Conservation (phyloP, 441 rosid species). For the Syzygium syzygioides region DNA sequence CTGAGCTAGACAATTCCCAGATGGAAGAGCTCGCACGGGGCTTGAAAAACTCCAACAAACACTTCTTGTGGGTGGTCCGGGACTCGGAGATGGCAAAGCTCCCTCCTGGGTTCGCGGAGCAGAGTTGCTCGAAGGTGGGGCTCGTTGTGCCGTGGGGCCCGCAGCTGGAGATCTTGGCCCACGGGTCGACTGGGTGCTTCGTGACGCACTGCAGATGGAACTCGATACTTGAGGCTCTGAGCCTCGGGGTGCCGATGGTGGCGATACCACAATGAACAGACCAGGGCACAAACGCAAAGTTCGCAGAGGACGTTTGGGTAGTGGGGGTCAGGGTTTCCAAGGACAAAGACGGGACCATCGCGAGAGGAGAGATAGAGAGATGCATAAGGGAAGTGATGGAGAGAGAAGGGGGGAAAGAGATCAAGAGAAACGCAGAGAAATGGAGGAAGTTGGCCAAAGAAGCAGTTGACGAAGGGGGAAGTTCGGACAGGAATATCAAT, state of each 20-base stretch:
- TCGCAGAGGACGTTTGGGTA: neutral
- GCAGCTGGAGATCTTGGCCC: neutral
- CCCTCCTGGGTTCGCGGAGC: neutral
- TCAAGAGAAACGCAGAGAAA: neutral
- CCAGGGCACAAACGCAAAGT: neutral
- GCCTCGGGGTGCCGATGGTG: neutral
- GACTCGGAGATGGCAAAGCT: neutral
- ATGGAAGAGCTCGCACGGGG: neutral
- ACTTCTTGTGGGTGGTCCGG: neutral
- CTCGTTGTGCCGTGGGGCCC: neutral
- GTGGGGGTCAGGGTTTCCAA: neutral
- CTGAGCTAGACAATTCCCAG: neutral
- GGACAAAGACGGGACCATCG: neutral
- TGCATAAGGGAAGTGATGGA: neutral
- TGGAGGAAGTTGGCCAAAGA: neutral
- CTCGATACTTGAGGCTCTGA: neutral
- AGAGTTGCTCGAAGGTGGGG: neutral
- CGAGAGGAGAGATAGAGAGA: neutral
- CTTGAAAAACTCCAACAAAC: neutral
- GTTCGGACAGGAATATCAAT: neutral
- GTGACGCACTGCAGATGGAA: neutral
- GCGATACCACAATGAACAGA: neutral
- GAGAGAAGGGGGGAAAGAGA: neutral
- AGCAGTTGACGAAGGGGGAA: neutral
- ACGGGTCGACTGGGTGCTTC: neutral